Base-by-base conservation (phyloP, 306 rosid genomes). In the Vigna hirtella region DNA sequence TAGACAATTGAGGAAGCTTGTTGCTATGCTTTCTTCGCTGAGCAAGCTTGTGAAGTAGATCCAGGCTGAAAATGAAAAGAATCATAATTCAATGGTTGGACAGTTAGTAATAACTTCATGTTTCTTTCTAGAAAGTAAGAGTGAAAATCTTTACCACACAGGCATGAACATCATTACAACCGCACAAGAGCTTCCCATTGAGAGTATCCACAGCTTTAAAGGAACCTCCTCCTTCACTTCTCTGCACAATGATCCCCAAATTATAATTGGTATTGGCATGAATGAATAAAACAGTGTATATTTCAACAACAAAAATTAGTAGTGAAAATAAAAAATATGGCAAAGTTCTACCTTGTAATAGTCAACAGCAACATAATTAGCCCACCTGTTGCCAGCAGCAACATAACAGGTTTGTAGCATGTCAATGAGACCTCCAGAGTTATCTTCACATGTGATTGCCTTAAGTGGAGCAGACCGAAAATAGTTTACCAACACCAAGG, bases 161-260 rank as follows among this genome's bases (percentile, higher is more conserved):
- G 13, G 93, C 83, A 52, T 91, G 91, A 16, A 93, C 76, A 50
- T 91, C 90, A 53, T 77, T 80, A 47, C 89, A 89, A 0, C 88
- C 85, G 26, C 96, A 93, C 82, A 93, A 70, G 5, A 86, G 88
- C 85, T 86, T 78, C 69, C 93, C 98, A 70, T 93, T 93, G 32
- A 90, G 85, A n/a, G 79, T 73, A 73, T 87, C 97, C 24, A 87
- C 78, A 2, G 96, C 93, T 86, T 87, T 82, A 82, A 93, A 93
- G 3, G 91, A 28, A 28, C 96, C 97, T 62, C 93, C 96, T 58
- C 91, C 94, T 16, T 86, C 91, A 72, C 92, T 90, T 58, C 96
- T 87, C 97, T 92, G 85, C 80, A 79, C 66, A 70, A 43, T 6
- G 24, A 40, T n/a, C 71, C 77, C 43, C 13, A 76, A 36, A 49